A percentile compares a stretch with the other conserved stretches of the same genome.
These are phyloP conservation scores for Chalciporus piperatus DNA, from an alignment of 768 basidiomycete species.

Conservation along the genomic window DNA sequence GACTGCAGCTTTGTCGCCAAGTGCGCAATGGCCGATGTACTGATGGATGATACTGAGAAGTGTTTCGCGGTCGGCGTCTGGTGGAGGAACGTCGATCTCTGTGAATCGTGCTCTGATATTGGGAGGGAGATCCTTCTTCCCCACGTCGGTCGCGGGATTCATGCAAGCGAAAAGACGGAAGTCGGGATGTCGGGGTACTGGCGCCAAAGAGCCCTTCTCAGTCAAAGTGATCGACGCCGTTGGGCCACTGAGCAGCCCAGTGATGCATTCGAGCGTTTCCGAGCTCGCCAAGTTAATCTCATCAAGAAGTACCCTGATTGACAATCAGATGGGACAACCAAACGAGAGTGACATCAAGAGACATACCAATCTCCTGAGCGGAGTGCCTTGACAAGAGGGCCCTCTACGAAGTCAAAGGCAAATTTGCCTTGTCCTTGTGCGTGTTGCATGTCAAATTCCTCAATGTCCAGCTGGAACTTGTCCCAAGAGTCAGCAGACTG, in stretches of 20 bases:
- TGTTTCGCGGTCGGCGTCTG: constrained; percentile 89
- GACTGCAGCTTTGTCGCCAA: constrained; percentile 83
- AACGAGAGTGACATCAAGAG: neutral
- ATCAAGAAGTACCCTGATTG: constrained; percentile 82
- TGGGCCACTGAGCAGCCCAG: constrained; percentile 81
- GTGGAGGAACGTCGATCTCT: constrained; percentile 92
- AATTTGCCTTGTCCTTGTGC: constrained; percentile 87
- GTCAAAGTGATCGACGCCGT: constrained; percentile 88
- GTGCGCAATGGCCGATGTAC: constrained; percentile 80
- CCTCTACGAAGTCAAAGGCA: constrained; percentile 94
- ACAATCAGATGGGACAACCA: constrained; percentile 5
- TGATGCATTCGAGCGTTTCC: constrained; percentile 91
- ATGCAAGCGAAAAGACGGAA: constrained; percentile 98
- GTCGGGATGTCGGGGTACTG: constrained; percentile 87
- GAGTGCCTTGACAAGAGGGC: constrained; percentile 89
- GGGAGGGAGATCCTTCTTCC: constrained; percentile 94
- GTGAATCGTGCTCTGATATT: constrained; percentile 91
- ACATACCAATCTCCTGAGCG: constrained; percentile 87
- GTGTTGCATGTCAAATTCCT: constrained; percentile 84
- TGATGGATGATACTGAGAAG: constrained; percentile 82
- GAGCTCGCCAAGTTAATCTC: constrained; percentile 94
- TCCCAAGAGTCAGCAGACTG: constrained; percentile 60
- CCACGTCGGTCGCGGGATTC: constrained; percentile 99
- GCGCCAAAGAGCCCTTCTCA: constrained; percentile 88
- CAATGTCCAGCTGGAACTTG: constrained; percentile 61